phyloP scores from a whole-genome alignment of 2,329 filamentous ascomycete species.

The Claviceps spartinae region DNA sequence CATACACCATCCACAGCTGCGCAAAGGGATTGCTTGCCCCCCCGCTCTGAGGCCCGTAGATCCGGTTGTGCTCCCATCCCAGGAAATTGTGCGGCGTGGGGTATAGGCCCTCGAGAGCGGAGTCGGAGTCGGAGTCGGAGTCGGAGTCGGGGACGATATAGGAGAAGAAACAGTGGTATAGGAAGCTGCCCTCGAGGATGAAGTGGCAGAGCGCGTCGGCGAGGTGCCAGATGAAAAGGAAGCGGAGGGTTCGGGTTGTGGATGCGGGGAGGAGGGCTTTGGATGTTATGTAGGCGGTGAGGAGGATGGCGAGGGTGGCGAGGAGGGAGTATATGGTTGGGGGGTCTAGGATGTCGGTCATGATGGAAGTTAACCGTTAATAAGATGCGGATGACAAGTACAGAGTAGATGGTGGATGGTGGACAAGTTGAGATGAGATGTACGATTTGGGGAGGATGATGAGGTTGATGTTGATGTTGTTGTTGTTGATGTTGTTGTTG shows the following conservation, averaged over 20 bases:
- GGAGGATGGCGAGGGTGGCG: slow-evolving; percentile 38
- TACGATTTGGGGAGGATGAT: no score
- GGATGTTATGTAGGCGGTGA: slow-evolving; percentile 36
- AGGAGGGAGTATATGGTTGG: slow-evolving; percentile 46
- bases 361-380: no score
- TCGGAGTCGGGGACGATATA: slow-evolving; percentile 30
- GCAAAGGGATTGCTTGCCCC: slow-evolving; percentile 24
- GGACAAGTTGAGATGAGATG: no score
- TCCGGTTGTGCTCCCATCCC: slow-evolving; percentile 27
- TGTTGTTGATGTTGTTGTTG: no score
- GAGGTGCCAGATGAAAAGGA: slow-evolving; percentile 88
- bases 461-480: no score
- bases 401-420: no score
- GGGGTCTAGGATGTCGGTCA: slow-evolving; percentile 41
- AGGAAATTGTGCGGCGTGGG: slow-evolving; percentile 29
- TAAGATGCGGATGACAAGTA: no score
- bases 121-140: slow-evolving; percentile 20
- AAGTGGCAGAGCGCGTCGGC: slow-evolving; percentile 90
- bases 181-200: slow-evolving; percentile 76
- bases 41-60: slow-evolving; percentile 46
- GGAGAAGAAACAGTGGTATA: slow-evolving; percentile 85
- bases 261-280: slow-evolving; percentile 31
- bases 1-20: slow-evolving; percentile 56
- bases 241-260: slow-evolving; percentile 45
- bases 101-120: no score